Base-by-base conservation (phyloP, 768 basidiomycete genomes). In the Fomitopsis serialis region DNA sequence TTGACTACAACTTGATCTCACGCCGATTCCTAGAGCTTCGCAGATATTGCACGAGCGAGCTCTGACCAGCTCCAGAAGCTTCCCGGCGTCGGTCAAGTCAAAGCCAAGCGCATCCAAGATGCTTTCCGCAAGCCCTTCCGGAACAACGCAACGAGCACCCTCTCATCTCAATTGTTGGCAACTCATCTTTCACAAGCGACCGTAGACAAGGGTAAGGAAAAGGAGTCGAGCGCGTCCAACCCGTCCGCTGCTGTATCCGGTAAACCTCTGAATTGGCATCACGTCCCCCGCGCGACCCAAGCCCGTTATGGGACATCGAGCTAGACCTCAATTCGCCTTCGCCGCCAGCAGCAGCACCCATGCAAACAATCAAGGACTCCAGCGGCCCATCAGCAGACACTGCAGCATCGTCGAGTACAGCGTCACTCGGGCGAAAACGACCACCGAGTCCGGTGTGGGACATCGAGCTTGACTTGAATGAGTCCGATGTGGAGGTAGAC, bases 11-110 rank as follows among this genome's bases (percentile, higher is more conserved):
- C 37, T 43, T 57, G n/a, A 45, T n/a, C 46, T 48, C 40, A 40
- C 21, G 35, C 48, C 9, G 45, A 11, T 52, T 3, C 13, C 11
- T 62, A 98, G 95, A 94, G 89, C 62, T 92, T 98, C 63, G 81
- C 87, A 1, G 82, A 84, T 52, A 90, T 98, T 27, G 79, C 89
- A 10, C 78, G 72, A 48, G 85, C 90, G 5, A 81, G 85, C 1
- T 63, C 84, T 0, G 87, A 90, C 53, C 82, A 86, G 58, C 72
- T 99, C 2, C 81, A 86, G 54, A 82, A 81, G 44, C 81, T 97
- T 22, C 96, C 97, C 0, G 97, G 97, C 0, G 87, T 98, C 50
- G 96, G 95, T 9, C 89, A 90, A 58, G 85, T 94, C 45, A 98
- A 98, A 68, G 94, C 96, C 53, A 89, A 82, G 62, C 85, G 95